Evolutionary conservation across 345 rosid species (phyloP).

Genomic region (Acer negundo): DNA sequence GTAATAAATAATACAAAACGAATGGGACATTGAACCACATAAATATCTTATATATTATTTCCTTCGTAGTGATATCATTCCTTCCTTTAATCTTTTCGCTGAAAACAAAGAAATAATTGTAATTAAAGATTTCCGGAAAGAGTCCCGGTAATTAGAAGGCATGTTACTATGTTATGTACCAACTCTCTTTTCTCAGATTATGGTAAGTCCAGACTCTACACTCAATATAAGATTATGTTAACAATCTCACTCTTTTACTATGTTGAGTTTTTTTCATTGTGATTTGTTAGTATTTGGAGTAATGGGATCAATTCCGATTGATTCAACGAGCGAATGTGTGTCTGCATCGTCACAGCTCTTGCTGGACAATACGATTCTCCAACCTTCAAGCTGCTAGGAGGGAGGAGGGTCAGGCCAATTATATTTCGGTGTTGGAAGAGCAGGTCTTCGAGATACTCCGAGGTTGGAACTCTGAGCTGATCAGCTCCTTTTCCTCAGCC

Average conservation of each 20-base stretch:
- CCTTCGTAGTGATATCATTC: too few relatives aligned
- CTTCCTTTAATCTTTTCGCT: too few relatives aligned
- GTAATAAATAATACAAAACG: too few relatives aligned
- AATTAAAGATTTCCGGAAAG: too few relatives aligned
- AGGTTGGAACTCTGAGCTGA: conserved; percentile 81
- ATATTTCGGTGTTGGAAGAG: conserved; percentile 60
- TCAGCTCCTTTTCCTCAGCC: conserved; percentile 62
- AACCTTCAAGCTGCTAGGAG: conserved; percentile 66
- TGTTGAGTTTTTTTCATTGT: neutral
- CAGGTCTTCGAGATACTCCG: conserved; percentile 64
- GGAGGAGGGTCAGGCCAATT: conserved; percentile 56
- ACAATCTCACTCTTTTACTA: too few relatives aligned
- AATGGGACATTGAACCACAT: too few relatives aligned
- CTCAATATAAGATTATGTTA: neutral
- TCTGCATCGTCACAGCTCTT: conserved; percentile 52
- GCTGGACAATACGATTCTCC: conserved; percentile 61
- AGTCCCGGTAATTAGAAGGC: too few relatives aligned
- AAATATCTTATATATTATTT: too few relatives aligned
- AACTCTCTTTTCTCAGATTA: neutral
- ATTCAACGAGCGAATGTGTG: conserved; percentile 47
- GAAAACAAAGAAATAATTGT: too few relatives aligned
- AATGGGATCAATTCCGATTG: conserved; percentile 38
- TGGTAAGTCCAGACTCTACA: neutral
- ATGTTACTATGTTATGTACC: neutral
- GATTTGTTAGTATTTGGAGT: conserved; percentile 10